Conservation (phyloP, 331 rosid genomes). For the Pyrus hybrid region DNA sequence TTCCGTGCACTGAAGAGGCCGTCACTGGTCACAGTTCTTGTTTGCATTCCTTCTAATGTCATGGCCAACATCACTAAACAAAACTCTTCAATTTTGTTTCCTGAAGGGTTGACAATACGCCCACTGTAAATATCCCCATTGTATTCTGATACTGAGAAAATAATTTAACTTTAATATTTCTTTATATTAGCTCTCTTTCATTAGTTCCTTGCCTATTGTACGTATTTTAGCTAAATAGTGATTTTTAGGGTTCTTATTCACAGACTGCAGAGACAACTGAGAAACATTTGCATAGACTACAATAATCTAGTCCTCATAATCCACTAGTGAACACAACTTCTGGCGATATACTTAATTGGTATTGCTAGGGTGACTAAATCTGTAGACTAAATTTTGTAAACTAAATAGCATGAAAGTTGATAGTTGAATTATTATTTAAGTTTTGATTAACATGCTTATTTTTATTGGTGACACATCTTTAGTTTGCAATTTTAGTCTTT, state of each 20-base stretch:
- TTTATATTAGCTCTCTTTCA: neutral
- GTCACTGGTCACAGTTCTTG: neutral
- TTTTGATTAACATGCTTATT: too few species aligned
- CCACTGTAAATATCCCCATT: neutral
- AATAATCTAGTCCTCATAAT: neutral
- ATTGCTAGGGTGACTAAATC: too few species aligned
- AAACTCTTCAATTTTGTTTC: neutral
- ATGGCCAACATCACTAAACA: neutral
- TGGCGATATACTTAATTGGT: too few species aligned
- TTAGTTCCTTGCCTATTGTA: neutral
- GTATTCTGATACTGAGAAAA: neutral
- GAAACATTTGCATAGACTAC: too few species aligned
- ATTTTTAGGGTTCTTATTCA: too few species aligned
- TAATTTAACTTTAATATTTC: neutral
- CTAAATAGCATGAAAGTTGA: too few species aligned
- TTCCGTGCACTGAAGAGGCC: slow-evolving; percentile 20
- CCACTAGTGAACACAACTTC: neutral
- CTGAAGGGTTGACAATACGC: neutral
- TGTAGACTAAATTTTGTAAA: too few species aligned
- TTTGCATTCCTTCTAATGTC: neutral
- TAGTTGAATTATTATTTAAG: too few species aligned
- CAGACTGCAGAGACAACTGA: too few species aligned
- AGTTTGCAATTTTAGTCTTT: too few species aligned
- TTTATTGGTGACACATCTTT: too few species aligned
- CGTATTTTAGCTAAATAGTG: neutral